Percentiles rank a stretch among this genome's conserved stretches.
phyloP scores from a whole-genome alignment of 1,139 yeast species.

The Zhuliangozyma parablackwelliae region DNA sequence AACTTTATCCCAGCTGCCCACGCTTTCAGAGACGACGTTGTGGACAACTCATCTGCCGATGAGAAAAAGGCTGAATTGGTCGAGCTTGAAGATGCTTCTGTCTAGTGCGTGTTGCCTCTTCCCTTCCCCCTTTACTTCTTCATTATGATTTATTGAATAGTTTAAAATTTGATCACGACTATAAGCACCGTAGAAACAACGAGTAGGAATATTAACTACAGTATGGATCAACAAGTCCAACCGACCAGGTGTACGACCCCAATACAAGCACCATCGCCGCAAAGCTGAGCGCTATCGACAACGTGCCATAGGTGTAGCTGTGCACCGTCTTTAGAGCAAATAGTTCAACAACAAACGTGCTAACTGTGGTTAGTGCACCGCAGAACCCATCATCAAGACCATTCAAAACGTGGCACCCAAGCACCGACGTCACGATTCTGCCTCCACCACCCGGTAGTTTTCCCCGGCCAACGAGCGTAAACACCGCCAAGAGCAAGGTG shows the following conservation, averaged over 20 bases:
- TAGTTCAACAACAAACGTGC: conserved; percentile 71
- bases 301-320: conserved; percentile 37
- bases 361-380: conserved; percentile 73
- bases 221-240: conserved; percentile 30
- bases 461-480: conserved; percentile 52
- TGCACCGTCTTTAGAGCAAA: conserved; percentile 27
- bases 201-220: conserved; percentile 18
- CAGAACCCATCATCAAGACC: conserved; percentile 72
- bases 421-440: conserved; percentile 25
- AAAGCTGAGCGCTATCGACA: conserved; percentile 37
- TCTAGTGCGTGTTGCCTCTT: too few relatives aligned
- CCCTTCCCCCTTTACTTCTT: too few relatives aligned
- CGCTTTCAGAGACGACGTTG: conserved; percentile 24
- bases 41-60: conserved; percentile 12
- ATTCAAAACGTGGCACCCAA: conserved; percentile 48
- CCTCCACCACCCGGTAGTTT: conserved; percentile 11
- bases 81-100: conserved; percentile 1
- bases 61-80: conserved; percentile 5
- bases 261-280: conserved; percentile 39
- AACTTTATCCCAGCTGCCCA: conserved; percentile 29
- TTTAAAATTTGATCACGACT: too few relatives aligned
- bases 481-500: conserved; percentile 50
- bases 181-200: conserved; percentile 19
- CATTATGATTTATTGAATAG: too few relatives aligned
- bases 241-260: conserved; percentile 54